Evolutionary conservation across 148 eudicot genomes (phyloP), one percentile per base, ranked within the genome.

Genomic region (Hydrangea macrophylla): DNA sequence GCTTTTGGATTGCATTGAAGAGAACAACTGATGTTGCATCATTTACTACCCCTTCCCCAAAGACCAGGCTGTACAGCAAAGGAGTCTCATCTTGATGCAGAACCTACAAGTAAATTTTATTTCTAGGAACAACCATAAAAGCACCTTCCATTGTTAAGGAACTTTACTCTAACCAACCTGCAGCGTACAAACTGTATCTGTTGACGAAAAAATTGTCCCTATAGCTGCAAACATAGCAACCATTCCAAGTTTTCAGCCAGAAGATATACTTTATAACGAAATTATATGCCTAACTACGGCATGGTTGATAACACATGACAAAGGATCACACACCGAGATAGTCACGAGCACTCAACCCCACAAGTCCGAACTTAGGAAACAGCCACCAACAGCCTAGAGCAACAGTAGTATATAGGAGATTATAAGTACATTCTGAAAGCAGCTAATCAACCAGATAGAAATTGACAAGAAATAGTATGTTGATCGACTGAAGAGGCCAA

Each of bases 1-100:
- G 76, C 86, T 94, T 94, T 57, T 82, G 97, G 75, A 94, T 73
- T n/a, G 99, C 92, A 71, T 94, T 90, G 79, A 94, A 94, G 30
- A 94, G 96, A 65, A 94, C 97, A 20, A 94, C 95, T 24, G 98
- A 80, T 31, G 98, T 88, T n/a, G 98, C 98, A 82, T 94, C 98
- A 77, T 94, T 94, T 27, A 94, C 98, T 6, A 94, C 97, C 57
- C 98, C 98, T 88, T 94, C 98, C 22, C 98, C 98, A 68, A 94
- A 94, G 17, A 94, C 96, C 55, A 94, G 82, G 82, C 98, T 94
- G 81, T 94, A 90, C 39, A 94, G 73, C 73, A 90, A 76, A 10
- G 99, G 99, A 71, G 99, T 88, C 71, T 94, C 97, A 25, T 94
- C 97, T 89, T 90, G 99, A 80, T 85, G 82, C 40, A 94, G 82